Conservation (phyloP, 768 basidiomycete species). For the Phylloporus arenicola region DNA sequence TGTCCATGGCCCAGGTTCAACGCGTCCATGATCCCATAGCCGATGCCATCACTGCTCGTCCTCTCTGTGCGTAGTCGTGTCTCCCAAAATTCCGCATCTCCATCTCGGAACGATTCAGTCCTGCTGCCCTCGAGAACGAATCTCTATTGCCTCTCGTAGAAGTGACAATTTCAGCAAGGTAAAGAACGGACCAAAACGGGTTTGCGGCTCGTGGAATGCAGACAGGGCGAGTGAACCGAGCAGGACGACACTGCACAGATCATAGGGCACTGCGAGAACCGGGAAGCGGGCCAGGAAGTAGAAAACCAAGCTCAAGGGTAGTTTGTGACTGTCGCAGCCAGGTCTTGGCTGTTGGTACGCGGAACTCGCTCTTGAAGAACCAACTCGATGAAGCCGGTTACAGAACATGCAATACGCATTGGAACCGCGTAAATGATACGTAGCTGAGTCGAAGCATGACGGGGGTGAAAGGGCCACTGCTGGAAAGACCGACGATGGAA, state of each 20-base stretch:
- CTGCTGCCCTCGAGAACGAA: slow-evolving; percentile 48
- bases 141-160: slow-evolving; percentile 49
- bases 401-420: slow-evolving; percentile 13
- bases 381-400: slow-evolving; percentile 18
- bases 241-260: slow-evolving; percentile 4
- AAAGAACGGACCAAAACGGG: slow-evolving; percentile 10
- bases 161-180: slow-evolving; percentile 36
- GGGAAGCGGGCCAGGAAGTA: slow-evolving; percentile 15
- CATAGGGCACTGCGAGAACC: slow-evolving; percentile 7
- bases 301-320: slow-evolving; percentile 21
- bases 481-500: slow-evolving; percentile 16
- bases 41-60: slow-evolving; percentile 10
- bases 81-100: slow-evolving; percentile 4
- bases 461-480: slow-evolving; percentile 21
- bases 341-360: slow-evolving; percentile 30
- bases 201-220: slow-evolving; percentile 9
- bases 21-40: slow-evolving; percentile 9
- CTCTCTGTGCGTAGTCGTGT: slow-evolving; percentile 22
- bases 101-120: slow-evolving; percentile 24
- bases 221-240: slow-evolving; percentile 12
- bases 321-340: slow-evolving; percentile 13
- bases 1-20: slow-evolving; percentile 27
- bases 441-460: slow-evolving; percentile 15
- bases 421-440: slow-evolving; percentile 37
- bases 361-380: slow-evolving; percentile 1